Base-by-base conservation (phyloP, 2,329 filamentous ascomycete genomes). In the Westerdykella aurantiaca region DNA sequence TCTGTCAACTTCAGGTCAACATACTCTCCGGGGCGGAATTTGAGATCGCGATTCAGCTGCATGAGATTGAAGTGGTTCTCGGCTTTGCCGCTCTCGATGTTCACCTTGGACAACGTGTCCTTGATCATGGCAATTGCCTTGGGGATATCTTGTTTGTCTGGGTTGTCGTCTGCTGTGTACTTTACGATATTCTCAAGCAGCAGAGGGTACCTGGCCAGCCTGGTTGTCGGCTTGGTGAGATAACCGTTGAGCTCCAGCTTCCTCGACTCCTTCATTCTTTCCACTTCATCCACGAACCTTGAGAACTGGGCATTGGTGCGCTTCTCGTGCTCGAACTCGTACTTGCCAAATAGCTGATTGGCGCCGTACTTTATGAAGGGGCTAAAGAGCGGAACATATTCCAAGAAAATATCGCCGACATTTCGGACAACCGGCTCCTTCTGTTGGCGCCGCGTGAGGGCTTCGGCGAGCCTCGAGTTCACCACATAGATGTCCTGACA, bases 201-300 rank as follows among this genome's bases (percentile, higher is more conserved):
- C 31, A 98, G 74, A 4, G 93, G 93, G 66, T 98, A 98, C 68
- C 93, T 82, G 34, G 93, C 93, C 58, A 98, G 73, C 72, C 93
- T 82, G 14, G 93, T 98, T 1, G 93, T 98, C 1, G 93, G 93
- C 69, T 98, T 98, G 7, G 93, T 98, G 41, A 98, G 75, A 63
- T 98, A 98, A 55, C 93, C 93, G 66, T 98, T 98, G 46, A 98
- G 75, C 68, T 98, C 93, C 38, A 98, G 76, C 70, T 98, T 98
- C 51, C 93, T 81, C 5, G 91, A 97, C 67, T 98, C 93, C 67
- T 96, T 96, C 56, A 95, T 80, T 46, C 93, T 79, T 68, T 98
- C 93, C 5, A 94, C 95, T 66, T 97, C 90, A 53, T 98, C 93
- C 21, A 97, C 93, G 56, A 97, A 96, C 59, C 86, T 88, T 41